Conservation (phyloP, 495 filamentous ascomycete genomes). For the Penicillium argentinense region DNA sequence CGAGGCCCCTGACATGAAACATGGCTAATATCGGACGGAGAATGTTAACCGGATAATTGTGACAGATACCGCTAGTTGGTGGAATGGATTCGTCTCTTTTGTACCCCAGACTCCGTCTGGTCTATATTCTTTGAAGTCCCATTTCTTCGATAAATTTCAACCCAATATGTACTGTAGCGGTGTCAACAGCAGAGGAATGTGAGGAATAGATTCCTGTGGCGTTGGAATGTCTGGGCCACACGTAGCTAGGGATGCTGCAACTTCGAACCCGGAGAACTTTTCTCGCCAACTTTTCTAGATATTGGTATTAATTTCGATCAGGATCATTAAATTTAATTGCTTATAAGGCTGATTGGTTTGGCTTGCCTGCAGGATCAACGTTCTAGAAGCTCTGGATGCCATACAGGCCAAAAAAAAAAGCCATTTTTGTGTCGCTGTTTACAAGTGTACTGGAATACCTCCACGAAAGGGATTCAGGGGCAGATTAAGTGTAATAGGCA, state of each 20-base stretch:
- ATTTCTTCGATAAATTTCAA: not conserved
- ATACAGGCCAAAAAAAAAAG: too few relatives aligned
- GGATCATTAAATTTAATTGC: too few relatives aligned
- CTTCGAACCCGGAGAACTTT: too few relatives aligned
- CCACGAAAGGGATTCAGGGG: too few relatives aligned
- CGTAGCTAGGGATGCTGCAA: not conserved
- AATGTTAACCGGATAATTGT: not conserved
- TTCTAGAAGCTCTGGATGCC: too few relatives aligned
- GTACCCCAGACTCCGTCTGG: not conserved
- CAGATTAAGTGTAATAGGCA: too few relatives aligned
- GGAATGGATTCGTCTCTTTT: not conserved
- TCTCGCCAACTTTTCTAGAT: too few relatives aligned
- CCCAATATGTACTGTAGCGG: not conserved
- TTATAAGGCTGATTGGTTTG: too few relatives aligned
- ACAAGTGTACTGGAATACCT: too few relatives aligned
- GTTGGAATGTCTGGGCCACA: not conserved
- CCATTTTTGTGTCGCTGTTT: too few relatives aligned
- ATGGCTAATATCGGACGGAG: not conserved
- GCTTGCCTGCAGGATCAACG: too few relatives aligned
- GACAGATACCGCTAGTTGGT: not conserved
- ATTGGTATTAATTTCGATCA: too few relatives aligned
- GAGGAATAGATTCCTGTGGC: not conserved
- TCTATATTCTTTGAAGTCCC: not conserved
- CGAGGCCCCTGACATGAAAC: not conserved
- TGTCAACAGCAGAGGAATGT: not conserved